These are phyloP conservation scores for Globisporangium spinosum DNA, from an alignment of 352 stramenopile species.

Conservation along the genomic window DNA sequence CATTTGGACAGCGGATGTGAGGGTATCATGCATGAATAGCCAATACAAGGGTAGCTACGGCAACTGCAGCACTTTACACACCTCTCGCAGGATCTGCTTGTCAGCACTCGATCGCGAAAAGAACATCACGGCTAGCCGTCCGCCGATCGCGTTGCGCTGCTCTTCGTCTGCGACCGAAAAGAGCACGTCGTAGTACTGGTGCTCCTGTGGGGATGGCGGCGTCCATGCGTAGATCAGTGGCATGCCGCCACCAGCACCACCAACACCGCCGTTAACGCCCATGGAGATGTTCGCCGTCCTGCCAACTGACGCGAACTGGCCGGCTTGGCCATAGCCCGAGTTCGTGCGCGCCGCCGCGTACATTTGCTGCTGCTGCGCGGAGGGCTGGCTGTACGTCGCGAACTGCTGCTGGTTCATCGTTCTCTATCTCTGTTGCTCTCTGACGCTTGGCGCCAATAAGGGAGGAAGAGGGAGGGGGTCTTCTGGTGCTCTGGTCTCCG, in stretches of 20 bases:
- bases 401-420: slow-evolving; percentile 57
- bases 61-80: slow-evolving; percentile 14
- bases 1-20: not conserved
- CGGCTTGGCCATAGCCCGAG: slow-evolving; percentile 23
- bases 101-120: slow-evolving; percentile 91
- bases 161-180: slow-evolving; percentile 90
- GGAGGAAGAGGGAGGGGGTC: not conserved
- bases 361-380: slow-evolving; percentile 43
- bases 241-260: not conserved
- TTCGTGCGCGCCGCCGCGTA: slow-evolving; percentile 33
- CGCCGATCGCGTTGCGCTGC: slow-evolving; percentile 77
- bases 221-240: slow-evolving; percentile 46
- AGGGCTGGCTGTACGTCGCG: slow-evolving; percentile 37
- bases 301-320: slow-evolving; percentile 36
- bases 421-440: not conserved
- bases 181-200: slow-evolving; percentile 89
- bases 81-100: slow-evolving; percentile 72
- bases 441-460: not conserved
- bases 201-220: slow-evolving; percentile 57
- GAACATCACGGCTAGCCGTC: slow-evolving; percentile 89
- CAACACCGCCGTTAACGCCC: not conserved
- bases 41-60: not conserved
- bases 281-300: slow-evolving; percentile 24
- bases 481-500: not conserved
- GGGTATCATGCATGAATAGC: not conserved